These are phyloP conservation scores for Limonium bicolor DNA, from an alignment of 148 eudicot species.

Conservation along the genomic window DNA sequence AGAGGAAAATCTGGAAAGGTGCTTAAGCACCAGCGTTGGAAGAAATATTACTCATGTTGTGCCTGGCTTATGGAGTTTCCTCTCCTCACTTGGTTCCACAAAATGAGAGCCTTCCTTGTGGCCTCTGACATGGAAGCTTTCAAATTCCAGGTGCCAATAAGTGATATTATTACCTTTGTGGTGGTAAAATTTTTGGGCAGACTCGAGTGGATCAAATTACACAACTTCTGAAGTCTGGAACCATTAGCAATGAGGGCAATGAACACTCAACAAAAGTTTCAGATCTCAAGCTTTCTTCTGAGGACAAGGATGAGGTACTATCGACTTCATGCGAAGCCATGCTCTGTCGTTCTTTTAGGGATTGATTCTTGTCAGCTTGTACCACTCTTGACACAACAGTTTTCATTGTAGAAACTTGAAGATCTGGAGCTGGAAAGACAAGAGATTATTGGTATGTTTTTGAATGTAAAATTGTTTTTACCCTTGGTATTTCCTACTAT, in stretches of 20 bases:
- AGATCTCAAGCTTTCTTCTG: constrained; percentile 18
- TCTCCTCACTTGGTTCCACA: constrained; percentile 20
- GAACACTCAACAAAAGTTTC: constrained; percentile 18
- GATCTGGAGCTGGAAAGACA: constrained; percentile 68
- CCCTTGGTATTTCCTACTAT: neutral
- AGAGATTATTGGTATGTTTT: constrained; percentile 64
- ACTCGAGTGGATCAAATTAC: constrained; percentile 84
- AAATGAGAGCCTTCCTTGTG: constrained; percentile 39
- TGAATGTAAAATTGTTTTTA: neutral
- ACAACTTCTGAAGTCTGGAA: constrained; percentile 41
- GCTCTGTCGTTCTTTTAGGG: no score
- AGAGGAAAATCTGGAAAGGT: constrained; percentile 15
- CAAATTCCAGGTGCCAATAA: constrained; percentile 44
- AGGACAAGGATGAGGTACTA: constrained; percentile 30
- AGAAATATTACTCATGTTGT: neutral
- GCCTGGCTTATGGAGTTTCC: constrained; percentile 9
- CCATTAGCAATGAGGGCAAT: constrained; percentile 20
- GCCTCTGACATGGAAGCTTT: constrained; percentile 40
- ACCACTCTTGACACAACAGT: neutral
- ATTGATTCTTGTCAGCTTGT: neutral
- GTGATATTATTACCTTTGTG: constrained; percentile 57
- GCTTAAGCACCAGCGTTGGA: constrained; percentile 10
- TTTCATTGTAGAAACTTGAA: constrained; percentile 32
- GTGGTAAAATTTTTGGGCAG: constrained; percentile 75
- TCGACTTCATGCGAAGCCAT: no score